phyloP scores from a whole-genome alignment of 805 yeast species.

The Ogataea populi-albae region DNA sequence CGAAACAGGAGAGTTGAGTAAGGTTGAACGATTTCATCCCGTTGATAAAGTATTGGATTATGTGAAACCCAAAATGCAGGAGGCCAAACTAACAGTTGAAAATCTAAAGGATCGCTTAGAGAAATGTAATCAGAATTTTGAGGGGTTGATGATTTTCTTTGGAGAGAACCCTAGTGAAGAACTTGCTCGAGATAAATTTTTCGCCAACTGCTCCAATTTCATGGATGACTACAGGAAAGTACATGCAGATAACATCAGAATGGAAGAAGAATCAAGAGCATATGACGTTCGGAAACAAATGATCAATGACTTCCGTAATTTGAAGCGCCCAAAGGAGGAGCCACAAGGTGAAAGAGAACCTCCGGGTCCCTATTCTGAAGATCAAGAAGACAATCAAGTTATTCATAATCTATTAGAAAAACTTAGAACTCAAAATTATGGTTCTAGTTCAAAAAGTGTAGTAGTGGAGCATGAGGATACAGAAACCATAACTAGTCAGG shows the following conservation, averaged over 20 bases:
- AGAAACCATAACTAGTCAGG: constrained; percentile 16
- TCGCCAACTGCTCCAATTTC: constrained; percentile 60
- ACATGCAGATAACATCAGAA: constrained; percentile 59
- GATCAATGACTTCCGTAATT: constrained; percentile 38
- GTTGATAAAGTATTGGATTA: constrained; percentile 56
- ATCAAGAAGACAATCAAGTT: constrained; percentile 6
- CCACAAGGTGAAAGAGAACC: constrained; percentile 8
- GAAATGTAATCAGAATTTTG: constrained; percentile 50
- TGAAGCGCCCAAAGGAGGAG: too few species aligned
- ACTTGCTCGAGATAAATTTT: constrained; percentile 55
- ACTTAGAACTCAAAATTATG: constrained; percentile 16
- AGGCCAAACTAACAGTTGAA: constrained; percentile 42
- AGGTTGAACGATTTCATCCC: constrained; percentile 61
- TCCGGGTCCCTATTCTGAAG: too few species aligned
- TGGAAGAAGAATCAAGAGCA: constrained; percentile 65
- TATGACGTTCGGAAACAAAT: constrained; percentile 62
- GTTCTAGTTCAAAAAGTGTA: constrained; percentile 2
- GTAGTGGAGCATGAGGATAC: constrained; percentile 15
- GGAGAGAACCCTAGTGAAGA: constrained; percentile 64
- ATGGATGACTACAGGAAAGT: constrained; percentile 60
- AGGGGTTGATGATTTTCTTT: constrained; percentile 61
- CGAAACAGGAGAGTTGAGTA: constrained; percentile 63
- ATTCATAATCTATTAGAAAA: constrained; percentile 25
- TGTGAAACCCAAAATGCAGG: constrained; percentile 38
- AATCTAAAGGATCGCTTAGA: constrained; percentile 49